These are phyloP conservation scores for Nematodospora valgi DNA, from an alignment of 805 yeast species.

Conservation along the genomic window DNA sequence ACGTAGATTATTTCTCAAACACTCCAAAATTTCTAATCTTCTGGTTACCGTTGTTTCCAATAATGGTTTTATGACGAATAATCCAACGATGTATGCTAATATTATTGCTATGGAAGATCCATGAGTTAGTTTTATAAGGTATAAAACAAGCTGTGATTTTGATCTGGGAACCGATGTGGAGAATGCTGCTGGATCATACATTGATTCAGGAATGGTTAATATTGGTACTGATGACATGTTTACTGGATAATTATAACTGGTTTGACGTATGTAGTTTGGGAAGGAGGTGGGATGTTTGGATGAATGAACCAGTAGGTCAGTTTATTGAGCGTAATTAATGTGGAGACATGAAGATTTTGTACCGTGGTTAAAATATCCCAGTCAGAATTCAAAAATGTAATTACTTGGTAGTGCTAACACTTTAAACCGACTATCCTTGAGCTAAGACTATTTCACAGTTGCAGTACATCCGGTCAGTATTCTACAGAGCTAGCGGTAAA, in stretches of 20 bases:
- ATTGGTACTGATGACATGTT: slow-evolving; percentile 23
- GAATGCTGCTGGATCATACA: slow-evolving; percentile 31
- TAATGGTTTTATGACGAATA: slow-evolving; percentile 32
- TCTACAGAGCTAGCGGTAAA: no score
- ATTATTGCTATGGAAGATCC: slow-evolving; percentile 31
- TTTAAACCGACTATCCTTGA: no score
- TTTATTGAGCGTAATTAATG: not conserved
- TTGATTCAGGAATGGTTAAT: slow-evolving; percentile 39
- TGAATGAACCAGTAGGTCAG: no score
- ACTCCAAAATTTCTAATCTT: slow-evolving; percentile 32
- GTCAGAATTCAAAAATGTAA: no score
- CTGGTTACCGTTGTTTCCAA: slow-evolving; percentile 26
- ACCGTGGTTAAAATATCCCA: no score
- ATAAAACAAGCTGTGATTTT: slow-evolving; percentile 22
- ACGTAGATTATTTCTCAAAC: slow-evolving; percentile 28
- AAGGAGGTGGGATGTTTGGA: no score
- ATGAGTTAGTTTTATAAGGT: slow-evolving; percentile 28
- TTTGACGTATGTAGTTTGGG: no score
- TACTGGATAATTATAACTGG: no score
- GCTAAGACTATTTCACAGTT: no score
- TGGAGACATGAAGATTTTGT: not conserved
- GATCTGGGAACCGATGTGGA: slow-evolving; percentile 12
- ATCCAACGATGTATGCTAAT: slow-evolving; percentile 28
- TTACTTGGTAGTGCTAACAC: no score
- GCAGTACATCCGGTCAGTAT: no score